phyloP scores from a whole-genome alignment of 257 asterid genomes.

The Capsicum pubescens region DNA sequence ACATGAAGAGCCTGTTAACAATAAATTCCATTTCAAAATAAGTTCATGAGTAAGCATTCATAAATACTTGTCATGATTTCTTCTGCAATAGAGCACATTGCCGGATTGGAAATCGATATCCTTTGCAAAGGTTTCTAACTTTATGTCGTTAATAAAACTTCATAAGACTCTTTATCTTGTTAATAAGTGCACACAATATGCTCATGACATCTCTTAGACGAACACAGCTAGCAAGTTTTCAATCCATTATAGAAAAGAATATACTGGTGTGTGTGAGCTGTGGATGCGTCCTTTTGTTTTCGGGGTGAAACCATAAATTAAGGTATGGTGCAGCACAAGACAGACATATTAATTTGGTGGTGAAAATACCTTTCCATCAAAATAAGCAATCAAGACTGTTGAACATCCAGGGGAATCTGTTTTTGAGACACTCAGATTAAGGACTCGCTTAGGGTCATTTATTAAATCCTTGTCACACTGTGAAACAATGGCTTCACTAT shows the following conservation, averaged over 20 bases:
- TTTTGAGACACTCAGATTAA: slow-evolving; percentile 54
- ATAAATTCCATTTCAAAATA: background rate
- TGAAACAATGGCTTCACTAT: slow-evolving; percentile 54
- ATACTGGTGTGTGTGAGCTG: background rate
- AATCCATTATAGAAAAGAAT: background rate
- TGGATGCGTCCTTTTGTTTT: background rate
- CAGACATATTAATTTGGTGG: background rate
- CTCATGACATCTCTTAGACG: background rate
- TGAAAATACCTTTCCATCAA: slow-evolving; percentile 74
- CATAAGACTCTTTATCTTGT: background rate
- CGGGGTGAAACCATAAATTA: background rate
- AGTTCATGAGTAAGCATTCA: background rate
- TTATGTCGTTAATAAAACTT: background rate
- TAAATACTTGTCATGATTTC: background rate
- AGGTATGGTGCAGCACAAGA: background rate
- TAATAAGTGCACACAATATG: background rate
- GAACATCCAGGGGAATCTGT: slow-evolving; percentile 71
- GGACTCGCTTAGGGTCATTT: slow-evolving; percentile 58
- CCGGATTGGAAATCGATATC: background rate
- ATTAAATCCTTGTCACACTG: slow-evolving; percentile 38
- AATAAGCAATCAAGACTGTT: slow-evolving; percentile 64
- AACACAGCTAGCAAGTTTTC: background rate
- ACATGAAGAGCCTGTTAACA: slow-evolving; percentile 67
- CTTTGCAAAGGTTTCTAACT: background rate
- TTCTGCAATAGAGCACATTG: background rate